phyloP scores from a whole-genome alignment of 2,329 filamentous ascomycete species.

The Neopestalotiopsis sp. region DNA sequence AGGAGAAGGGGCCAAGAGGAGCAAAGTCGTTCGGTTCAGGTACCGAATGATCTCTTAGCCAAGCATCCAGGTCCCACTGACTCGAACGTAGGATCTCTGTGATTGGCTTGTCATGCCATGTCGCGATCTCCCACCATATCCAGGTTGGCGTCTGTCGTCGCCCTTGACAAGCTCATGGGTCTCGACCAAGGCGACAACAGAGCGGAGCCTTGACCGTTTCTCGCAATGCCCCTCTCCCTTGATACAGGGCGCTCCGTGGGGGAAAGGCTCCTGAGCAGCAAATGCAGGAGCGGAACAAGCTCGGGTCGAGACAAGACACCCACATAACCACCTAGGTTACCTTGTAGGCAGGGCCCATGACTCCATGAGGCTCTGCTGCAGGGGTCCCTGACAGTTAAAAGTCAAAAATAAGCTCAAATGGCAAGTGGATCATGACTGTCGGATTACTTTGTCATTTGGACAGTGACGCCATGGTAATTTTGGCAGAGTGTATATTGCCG shows the following conservation, averaged over 20 bases:
- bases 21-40: neutral
- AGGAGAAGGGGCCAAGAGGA: constrained; percentile 1
- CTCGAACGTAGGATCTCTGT: neutral
- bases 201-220: neutral
- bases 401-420: neutral
- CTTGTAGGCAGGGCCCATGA: neutral
- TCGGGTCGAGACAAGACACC: neutral
- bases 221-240: neutral
- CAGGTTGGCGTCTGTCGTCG: neutral
- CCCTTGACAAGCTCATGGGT: neutral
- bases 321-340: neutral
- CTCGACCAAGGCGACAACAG: constrained; percentile 1
- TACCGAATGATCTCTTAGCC: constrained; percentile 9
- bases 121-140: constrained; percentile 8
- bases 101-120: neutral
- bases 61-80: neutral
- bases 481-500: too few species aligned
- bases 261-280: neutral
- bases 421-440: neutral
- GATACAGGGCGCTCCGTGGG: neutral
- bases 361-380: constrained; percentile 13
- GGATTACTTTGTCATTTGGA: neutral
- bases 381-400: neutral
- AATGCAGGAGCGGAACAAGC: neutral
- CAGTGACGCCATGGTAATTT: neutral